These are phyloP conservation scores for Exophiala sideris DNA, from an alignment of 2,329 filamentous ascomycete genomes.

Conservation along the genomic window DNA sequence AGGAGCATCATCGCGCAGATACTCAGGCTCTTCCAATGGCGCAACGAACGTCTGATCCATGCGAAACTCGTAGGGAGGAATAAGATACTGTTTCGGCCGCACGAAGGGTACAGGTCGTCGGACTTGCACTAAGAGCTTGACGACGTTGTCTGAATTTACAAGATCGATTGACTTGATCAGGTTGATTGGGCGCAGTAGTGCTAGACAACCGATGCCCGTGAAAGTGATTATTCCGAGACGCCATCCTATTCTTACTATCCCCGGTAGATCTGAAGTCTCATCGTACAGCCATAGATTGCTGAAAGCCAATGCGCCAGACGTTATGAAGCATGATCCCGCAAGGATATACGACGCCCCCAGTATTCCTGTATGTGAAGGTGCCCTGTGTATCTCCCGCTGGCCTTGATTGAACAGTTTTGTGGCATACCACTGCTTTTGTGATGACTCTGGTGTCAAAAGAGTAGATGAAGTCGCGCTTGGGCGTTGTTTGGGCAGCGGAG, in stretches of 20 bases:
- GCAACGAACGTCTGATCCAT: slow-evolving; percentile 17
- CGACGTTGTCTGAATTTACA: slow-evolving; percentile 9
- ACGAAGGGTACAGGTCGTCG: slow-evolving; percentile 19
- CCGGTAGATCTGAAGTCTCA: slow-evolving; percentile 4
- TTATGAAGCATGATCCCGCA: slow-evolving; percentile 9
- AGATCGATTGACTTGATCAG: slow-evolving; percentile 19
- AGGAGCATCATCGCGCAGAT: slow-evolving; percentile 1
- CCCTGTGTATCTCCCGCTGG: slow-evolving; percentile 15
- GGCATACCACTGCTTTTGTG: slow-evolving; percentile 18
- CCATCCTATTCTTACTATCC: slow-evolving; percentile 15
- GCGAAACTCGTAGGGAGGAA: slow-evolving; percentile 18
- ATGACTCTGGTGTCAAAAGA: slow-evolving; percentile 4
- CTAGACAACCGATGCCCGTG: slow-evolving; percentile 13
- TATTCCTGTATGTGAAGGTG: slow-evolving; percentile 19
- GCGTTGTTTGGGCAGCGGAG: neutral
- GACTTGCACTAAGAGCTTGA: slow-evolving; percentile 18
- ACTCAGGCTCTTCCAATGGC: slow-evolving; percentile 18
- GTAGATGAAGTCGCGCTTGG: neutral
- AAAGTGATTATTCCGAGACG: slow-evolving; percentile 17
- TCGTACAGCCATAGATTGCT: slow-evolving; percentile 14
- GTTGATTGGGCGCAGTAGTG: slow-evolving; percentile 15
- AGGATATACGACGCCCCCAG: slow-evolving; percentile 17
- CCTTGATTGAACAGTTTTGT: slow-evolving; percentile 18
- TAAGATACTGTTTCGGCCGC: slow-evolving; percentile 14
- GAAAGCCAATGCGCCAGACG: slow-evolving; percentile 15